Evolutionary conservation across 176 grass and related monocot species (phyloP).

Genomic region (Metroxylon sagu): DNA sequence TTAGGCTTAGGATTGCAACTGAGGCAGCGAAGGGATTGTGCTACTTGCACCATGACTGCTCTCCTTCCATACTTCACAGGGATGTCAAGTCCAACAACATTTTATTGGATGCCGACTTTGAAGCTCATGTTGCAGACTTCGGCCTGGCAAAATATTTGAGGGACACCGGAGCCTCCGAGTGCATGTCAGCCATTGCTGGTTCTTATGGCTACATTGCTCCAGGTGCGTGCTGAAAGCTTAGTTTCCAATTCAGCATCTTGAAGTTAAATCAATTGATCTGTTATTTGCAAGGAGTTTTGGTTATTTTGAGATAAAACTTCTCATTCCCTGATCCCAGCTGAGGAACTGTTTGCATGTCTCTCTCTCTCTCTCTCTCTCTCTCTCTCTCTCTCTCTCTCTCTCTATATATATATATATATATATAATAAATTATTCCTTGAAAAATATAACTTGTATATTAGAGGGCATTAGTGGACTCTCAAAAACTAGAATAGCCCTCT

Average conservation of each 20-base stretch:
- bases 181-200: slow-evolving; percentile 78
- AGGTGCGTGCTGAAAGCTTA: slow-evolving; percentile 23
- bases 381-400: accelerated
- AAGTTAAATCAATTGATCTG: too few species aligned
- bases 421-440: too few species aligned
- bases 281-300: too few species aligned
- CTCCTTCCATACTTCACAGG: slow-evolving; percentile 63
- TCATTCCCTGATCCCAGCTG: too few species aligned
- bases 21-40: slow-evolving; percentile 70
- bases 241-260: neutral
- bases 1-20: slow-evolving; percentile 50
- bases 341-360: too few species aligned
- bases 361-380: accelerated
- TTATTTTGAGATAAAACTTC: too few species aligned
- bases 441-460: too few species aligned
- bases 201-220: slow-evolving; percentile 90
- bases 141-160: slow-evolving; percentile 67
- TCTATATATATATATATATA: too few species aligned
- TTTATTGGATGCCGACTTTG: slow-evolving; percentile 39
- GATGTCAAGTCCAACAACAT: slow-evolving; percentile 94
- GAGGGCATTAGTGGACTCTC: too few species aligned
- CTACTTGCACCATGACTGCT: slow-evolving; percentile 84
- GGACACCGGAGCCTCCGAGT: slow-evolving; percentile 46
- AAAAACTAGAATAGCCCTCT: too few species aligned
- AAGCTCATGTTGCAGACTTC: slow-evolving; percentile 79